Evolutionary conservation across 768 basidiomycete species (phyloP).

Genomic region (Tulasnella sp.): DNA sequence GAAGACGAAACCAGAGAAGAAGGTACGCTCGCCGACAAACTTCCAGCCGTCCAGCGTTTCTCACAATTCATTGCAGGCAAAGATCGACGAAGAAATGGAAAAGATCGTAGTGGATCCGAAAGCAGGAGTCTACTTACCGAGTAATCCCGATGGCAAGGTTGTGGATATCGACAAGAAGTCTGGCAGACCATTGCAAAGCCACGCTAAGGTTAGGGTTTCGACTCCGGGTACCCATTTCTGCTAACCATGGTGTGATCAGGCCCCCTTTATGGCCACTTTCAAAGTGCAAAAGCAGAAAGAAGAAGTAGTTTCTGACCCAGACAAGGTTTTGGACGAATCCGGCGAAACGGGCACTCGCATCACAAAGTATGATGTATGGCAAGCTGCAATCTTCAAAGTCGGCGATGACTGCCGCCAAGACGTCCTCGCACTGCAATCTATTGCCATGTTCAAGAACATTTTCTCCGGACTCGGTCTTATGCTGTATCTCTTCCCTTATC

Average conservation of each 20-base stretch:
- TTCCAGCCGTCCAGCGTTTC: not conserved
- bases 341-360: conserved; percentile 55
- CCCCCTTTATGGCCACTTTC: conserved; percentile 99
- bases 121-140: conserved; percentile 89
- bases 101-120: conserved; percentile 84
- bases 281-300: conserved; percentile 89
- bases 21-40: conserved; percentile 53
- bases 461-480: conserved; percentile 87
- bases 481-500: conserved; percentile 91
- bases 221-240: too few species aligned
- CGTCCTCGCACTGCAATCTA: conserved; percentile 93
- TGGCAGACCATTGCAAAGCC: conserved; percentile 93
- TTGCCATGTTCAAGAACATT: conserved; percentile 99
- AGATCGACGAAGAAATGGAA: conserved; percentile 99
- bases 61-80: conserved; percentile 60
- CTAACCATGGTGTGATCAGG: conserved; percentile 52
- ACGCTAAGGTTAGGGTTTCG: conserved; percentile 75
- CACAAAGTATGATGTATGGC: conserved; percentile 85
- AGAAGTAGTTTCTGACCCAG: conserved; percentile 68
- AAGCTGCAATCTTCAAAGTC: conserved; percentile 99
- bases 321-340: conserved; percentile 48
- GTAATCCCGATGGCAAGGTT: conserved; percentile 95
- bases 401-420: conserved; percentile 99
- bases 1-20: conserved; percentile 94
- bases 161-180: conserved; percentile 98